These are phyloP conservation scores for Colletotrichum sp. DNA, from an alignment of 2,329 filamentous ascomycete genomes.

Conservation along the genomic window DNA sequence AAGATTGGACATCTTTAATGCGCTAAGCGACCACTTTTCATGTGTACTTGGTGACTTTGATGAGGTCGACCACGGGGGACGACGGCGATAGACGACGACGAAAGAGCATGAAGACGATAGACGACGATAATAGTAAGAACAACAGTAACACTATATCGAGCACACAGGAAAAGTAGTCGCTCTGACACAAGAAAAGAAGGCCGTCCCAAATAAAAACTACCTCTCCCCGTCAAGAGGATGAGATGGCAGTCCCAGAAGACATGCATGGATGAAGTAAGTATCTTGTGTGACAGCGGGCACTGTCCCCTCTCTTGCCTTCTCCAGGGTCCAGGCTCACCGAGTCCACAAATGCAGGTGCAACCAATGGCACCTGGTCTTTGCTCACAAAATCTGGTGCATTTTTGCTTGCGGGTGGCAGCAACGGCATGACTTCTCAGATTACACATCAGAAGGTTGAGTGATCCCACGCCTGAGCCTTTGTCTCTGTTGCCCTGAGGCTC, in stretches of 20 bases:
- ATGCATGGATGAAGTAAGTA: not conserved
- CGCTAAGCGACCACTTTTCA: not conserved
- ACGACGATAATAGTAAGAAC: not conserved
- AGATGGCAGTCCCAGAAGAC: not conserved
- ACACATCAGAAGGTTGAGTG: not conserved
- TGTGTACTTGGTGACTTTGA: not conserved
- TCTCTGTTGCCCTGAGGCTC: too few species aligned
- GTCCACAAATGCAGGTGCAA: not conserved
- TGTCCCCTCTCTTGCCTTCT: not conserved
- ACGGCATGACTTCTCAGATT: conserved; percentile 15
- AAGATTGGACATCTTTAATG: too few species aligned
- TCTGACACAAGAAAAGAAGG: too few species aligned
- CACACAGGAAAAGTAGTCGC: not conserved
- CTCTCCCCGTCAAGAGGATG: not conserved
- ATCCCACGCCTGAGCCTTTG: not conserved
- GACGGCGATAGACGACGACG: too few species aligned
- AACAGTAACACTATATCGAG: too few species aligned
- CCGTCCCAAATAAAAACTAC: too few species aligned
- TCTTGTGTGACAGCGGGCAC: not conserved
- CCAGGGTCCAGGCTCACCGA: conserved; percentile 15
- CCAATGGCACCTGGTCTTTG: conserved; percentile 8
- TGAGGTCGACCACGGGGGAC: not conserved
- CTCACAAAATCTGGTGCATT: conserved; percentile 19
- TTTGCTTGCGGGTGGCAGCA: conserved; percentile 9
- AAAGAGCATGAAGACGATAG: too few species aligned